These are phyloP conservation scores for Phytopythium aichiense DNA, from an alignment of 352 stramenopile species.

Conservation along the genomic window DNA sequence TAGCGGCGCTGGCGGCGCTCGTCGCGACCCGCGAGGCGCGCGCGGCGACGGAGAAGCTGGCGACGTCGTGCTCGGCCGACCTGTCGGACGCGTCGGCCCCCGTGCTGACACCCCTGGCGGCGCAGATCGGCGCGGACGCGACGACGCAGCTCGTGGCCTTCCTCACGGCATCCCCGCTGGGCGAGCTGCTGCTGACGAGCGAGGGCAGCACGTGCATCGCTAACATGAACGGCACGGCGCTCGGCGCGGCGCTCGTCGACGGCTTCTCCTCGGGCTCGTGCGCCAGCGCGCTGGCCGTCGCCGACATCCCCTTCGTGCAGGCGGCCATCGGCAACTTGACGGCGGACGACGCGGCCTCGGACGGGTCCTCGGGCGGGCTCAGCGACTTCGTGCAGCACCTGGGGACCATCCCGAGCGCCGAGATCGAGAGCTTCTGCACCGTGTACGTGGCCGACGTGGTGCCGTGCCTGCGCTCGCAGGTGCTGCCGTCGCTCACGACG, in stretches of 20 bases:
- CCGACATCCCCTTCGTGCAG: conserved; percentile 40
- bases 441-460: conserved; percentile 43
- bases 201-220: conserved; percentile 49
- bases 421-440: conserved; percentile 50
- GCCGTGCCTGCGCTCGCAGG: conserved; percentile 42
- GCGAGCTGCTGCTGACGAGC: conserved; percentile 33
- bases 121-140: conserved; percentile 18
- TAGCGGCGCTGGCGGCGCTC: conserved; percentile 6
- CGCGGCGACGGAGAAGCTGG: conserved; percentile 18
- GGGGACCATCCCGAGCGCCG: conserved; percentile 18
- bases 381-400: conserved; percentile 24
- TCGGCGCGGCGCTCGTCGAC: conserved; percentile 31
- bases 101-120: conserved; percentile 21
- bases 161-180: conserved; percentile 21
- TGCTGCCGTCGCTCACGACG: conserved; percentile 49
- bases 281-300: conserved; percentile 22
- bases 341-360: not conserved
- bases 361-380: conserved; percentile 18
- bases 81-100: conserved; percentile 24
- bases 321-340: conserved; percentile 35
- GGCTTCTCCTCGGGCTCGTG: conserved; percentile 35
- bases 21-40: conserved; percentile 6
- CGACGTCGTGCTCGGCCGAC: conserved; percentile 21
- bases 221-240: conserved; percentile 50
- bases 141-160: conserved; percentile 20